Conservation (phyloP, 2,329 filamentous ascomycete species). For the Beauveria rudraprayagi region DNA sequence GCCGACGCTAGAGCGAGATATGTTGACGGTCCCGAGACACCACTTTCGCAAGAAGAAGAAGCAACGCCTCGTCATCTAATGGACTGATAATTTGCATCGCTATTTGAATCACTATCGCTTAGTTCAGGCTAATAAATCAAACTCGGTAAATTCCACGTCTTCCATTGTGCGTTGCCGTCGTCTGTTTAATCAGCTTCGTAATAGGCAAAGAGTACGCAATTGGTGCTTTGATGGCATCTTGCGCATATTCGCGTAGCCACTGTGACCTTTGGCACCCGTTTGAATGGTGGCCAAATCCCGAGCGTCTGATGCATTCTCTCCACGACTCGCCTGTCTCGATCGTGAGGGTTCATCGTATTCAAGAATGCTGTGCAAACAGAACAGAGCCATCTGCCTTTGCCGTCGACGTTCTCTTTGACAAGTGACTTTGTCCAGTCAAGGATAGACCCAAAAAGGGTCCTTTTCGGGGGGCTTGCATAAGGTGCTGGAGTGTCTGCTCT, state of each 20-base stretch:
- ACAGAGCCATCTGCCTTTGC: constrained; percentile 17
- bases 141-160: neutral
- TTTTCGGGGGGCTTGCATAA: neutral
- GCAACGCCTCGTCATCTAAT: constrained; percentile 8
- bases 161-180: neutral
- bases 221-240: constrained; percentile 10
- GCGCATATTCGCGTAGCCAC: constrained; percentile 13
- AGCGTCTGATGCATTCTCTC: neutral
- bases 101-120: constrained; percentile 2
- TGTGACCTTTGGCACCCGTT: neutral
- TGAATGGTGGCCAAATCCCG: constrained; percentile 13
- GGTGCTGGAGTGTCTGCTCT: neutral
- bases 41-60: neutral
- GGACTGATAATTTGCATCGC: constrained; percentile 3
- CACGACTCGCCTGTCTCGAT: neutral
- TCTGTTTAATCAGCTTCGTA: neutral
- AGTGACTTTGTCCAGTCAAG: neutral
- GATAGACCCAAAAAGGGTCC: neutral
- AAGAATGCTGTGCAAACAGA: constrained; percentile 12
- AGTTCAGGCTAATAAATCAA: neutral
- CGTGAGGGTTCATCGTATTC: neutral
- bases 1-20: constrained; percentile 7
- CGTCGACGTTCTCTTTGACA: neutral
- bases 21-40: constrained; percentile 2
- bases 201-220: constrained; percentile 12